Evolutionary conservation across 352 stramenopile species (phyloP).

Genomic region (Sclerospora graminicola): DNA sequence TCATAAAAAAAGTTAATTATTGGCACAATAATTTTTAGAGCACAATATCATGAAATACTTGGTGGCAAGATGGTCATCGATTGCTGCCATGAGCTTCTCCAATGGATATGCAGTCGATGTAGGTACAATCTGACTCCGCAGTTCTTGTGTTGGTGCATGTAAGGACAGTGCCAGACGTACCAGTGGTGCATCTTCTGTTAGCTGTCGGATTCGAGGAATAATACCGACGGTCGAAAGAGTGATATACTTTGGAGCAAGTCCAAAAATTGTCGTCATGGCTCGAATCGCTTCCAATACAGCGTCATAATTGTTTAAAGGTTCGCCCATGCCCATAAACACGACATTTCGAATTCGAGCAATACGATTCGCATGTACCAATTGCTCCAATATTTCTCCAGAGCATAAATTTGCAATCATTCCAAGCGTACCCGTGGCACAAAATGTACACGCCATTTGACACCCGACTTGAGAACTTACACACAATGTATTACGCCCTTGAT

Average conservation of each 20-base stretch:
- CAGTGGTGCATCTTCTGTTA: slow-evolving; percentile 87
- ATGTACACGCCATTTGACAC: slow-evolving; percentile 98
- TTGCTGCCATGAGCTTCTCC: slow-evolving; percentile 91
- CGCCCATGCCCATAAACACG: slow-evolving; percentile 98
- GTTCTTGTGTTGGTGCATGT: slow-evolving; percentile 94
- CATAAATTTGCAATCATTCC: slow-evolving; percentile 93
- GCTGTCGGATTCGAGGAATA: slow-evolving; percentile 87
- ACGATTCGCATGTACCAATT: slow-evolving; percentile 86
- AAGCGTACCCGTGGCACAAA: slow-evolving; percentile 98
- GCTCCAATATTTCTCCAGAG: slow-evolving; percentile 96
- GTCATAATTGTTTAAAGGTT: slow-evolving; percentile 95
- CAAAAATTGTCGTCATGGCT: slow-evolving; percentile 88
- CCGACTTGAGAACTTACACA: slow-evolving; percentile 97
- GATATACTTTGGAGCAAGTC: slow-evolving; percentile 89
- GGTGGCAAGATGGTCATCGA: slow-evolving; percentile 88
- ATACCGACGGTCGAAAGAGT: slow-evolving; percentile 98
- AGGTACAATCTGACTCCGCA: slow-evolving; percentile 94
- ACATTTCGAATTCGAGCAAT: slow-evolving; percentile 90
- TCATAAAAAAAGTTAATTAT: background rate
- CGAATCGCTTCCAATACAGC: slow-evolving; percentile 87
- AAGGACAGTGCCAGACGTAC: slow-evolving; percentile 94
- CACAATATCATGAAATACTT: slow-evolving; percentile 34
- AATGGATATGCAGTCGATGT: slow-evolving; percentile 92
- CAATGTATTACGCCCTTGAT: slow-evolving; percentile 91
- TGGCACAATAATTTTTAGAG: background rate